Conservation (phyloP, 2,329 filamentous ascomycete genomes). For the Trichoderma koningiopsis region DNA sequence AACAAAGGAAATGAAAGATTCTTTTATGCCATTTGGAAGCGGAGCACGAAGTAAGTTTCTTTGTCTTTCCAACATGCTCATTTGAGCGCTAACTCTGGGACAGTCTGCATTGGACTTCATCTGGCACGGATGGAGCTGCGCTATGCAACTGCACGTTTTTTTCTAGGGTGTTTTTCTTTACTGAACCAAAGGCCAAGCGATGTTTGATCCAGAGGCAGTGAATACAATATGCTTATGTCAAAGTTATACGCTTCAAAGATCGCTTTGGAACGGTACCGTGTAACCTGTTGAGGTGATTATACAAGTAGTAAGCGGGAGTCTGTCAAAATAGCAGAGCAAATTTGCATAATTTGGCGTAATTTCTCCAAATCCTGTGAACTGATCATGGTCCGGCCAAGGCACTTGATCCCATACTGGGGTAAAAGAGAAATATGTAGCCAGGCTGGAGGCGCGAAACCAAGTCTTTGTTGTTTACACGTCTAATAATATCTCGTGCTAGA, state of each 20-base stretch:
- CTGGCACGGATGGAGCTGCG: constrained; percentile 59
- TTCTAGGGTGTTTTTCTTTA: constrained; percentile 40
- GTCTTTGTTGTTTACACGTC: not conserved
- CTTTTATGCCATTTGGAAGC: constrained; percentile 35
- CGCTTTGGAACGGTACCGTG: not conserved
- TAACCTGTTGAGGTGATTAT: not conserved
- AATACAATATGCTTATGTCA: not conserved
- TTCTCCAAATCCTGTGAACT: not conserved
- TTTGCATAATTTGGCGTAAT: not conserved
- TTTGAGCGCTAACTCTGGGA: constrained; percentile 25
- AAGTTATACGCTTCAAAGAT: not conserved
- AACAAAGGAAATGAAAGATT: constrained; percentile 46
- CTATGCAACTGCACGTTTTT: constrained; percentile 53
- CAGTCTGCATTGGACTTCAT: constrained; percentile 56
- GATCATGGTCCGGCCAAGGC: not conserved
- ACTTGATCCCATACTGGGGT: not conserved
- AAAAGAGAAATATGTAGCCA: not conserved
- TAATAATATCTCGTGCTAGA: not conserved
- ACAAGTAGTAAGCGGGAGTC: accelerated
- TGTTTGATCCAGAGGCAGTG: constrained; percentile 31
- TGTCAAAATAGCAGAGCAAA: not conserved
- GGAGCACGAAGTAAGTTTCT: constrained; percentile 37
- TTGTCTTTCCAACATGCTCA: constrained; percentile 36
- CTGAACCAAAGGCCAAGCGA: constrained; percentile 34
- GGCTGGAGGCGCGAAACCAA: not conserved